Percentiles rank a stretch among this genome's conserved stretches.
Evolutionary conservation across 176 grass and related monocot species (phyloP).

Genomic region (Oryza meridionalis): DNA sequence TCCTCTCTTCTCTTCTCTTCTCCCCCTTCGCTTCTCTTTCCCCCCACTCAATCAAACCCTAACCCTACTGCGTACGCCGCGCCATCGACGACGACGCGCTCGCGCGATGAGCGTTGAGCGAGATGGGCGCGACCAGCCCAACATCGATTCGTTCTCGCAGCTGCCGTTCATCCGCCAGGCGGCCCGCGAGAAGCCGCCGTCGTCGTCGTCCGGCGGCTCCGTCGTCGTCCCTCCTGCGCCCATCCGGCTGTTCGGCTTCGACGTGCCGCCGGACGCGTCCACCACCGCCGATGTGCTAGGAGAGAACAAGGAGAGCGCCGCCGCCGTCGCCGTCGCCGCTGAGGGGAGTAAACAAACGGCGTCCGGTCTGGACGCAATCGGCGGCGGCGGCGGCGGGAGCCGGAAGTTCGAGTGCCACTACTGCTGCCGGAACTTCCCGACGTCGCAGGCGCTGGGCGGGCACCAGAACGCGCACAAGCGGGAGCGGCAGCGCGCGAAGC

Average conservation of each 20-base stretch:
- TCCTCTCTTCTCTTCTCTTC: background rate
- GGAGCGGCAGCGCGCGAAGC: slow-evolving; percentile 77
- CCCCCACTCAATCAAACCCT: slow-evolving; percentile 47
- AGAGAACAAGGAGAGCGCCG: slow-evolving; percentile 26
- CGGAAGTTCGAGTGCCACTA: slow-evolving; percentile 91
- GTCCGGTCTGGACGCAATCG: background rate
- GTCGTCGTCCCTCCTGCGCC: background rate
- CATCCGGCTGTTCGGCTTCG: slow-evolving; percentile 78
- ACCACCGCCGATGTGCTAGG: background rate
- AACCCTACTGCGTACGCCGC: slow-evolving; percentile 9
- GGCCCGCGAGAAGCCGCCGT: slow-evolving; percentile 17
- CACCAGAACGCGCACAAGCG: slow-evolving; percentile 99
- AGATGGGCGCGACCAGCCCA: slow-evolving; percentile 39
- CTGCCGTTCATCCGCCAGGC: slow-evolving; percentile 62
- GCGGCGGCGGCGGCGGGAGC: background rate
- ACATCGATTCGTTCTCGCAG: slow-evolving; percentile 80
- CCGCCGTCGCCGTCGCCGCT: background rate
- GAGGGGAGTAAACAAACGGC: background rate
- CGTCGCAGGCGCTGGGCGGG: slow-evolving; percentile 90
- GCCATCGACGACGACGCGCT: background rate
- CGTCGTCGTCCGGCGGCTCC: slow-evolving; percentile 6
- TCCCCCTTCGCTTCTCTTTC: background rate
- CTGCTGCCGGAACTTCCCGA: slow-evolving; percentile 89
- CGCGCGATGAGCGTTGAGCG: slow-evolving; percentile 56
- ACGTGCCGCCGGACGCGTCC: slow-evolving; percentile 53